Evolutionary conservation across 2,329 filamentous ascomycete genomes (phyloP), one percentile per base, ranked within the genome.

Genomic region (Aspergillus fumigatiaffinis): DNA sequence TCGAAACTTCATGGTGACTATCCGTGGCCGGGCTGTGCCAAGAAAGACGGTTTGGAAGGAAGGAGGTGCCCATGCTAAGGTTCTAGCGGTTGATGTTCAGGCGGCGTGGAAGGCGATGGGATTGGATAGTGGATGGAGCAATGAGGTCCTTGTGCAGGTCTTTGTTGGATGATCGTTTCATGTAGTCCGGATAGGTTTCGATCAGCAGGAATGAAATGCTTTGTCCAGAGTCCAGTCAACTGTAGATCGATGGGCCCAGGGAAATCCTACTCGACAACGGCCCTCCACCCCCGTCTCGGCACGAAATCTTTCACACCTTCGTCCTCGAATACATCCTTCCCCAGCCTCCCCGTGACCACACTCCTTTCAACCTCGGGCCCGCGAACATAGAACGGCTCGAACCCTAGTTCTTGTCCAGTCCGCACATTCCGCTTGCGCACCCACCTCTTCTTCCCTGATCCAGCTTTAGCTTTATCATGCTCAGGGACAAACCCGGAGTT

Each of bases 61-160:
- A 20, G 68, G 63, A 17, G 70, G 68, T 38, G 69, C n/a, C 77
- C 84, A 64, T 57, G 65, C 72, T 0, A 79, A 80, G 57, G 83
- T 97, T 7, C 73, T 97, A 32, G 87, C 91, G 63, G 83, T 97
- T 55, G 90, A 97, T 77, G 73, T 91, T 12, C 82, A 86, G 63
- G 79, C 76, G 29, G 93, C 93, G 0, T 97, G 92, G 92, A 82
- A 83, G 49, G 85, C 90, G 66, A 82, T 92, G 78, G 83, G 81
- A 0, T 78, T 94, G 55, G 77, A 85, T 57, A 82, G 84, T 41
- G 86, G 88, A 7, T 95, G 90, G 87, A 88, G 86, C 62, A 96
- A 96, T 70, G 90, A 95, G 71, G 82, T 92, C 41, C 80, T 84
- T 59, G 77, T 95, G 46, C 87, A 87, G 69, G 72, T 91, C 4